Base-by-base conservation (phyloP, 305 asterid species). In the Andrographis paniculata region DNA sequence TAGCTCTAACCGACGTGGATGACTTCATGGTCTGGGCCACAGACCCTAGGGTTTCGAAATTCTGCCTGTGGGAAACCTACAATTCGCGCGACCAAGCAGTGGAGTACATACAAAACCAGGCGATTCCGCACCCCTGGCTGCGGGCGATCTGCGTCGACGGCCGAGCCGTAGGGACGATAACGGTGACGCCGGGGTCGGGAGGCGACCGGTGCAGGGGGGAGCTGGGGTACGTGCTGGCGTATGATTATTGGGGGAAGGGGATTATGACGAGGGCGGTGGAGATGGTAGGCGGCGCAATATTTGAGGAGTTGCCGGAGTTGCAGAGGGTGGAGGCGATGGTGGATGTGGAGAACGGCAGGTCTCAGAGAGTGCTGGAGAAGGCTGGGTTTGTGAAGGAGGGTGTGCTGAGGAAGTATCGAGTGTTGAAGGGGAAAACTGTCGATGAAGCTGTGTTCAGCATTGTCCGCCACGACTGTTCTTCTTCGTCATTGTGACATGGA, bases 351-450 rank as follows among this genome's bases (percentile, higher is more conserved):
- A 74, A 82, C 19, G 40, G 6, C 44, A 77, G 72, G 3, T 78
- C 88, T 1, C 81, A 76, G 59, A 69, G 69, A 66, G 94, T 78
- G 8, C 38, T 79, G 39, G 74, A 71, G 53, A 78, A 76, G 45
- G 63, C 60, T 27, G 79, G 86, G 5, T 78, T 82, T 61, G 53
- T 22, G 20, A 67, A 59, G 45, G 83, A 76, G 19, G 83, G 71
- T 21, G 65, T 78, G 40, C 30, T 82, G 7, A 69, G 76, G 42
- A 71, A 82, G 60, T 30, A 69, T 28, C 1, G 0, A 0, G 17
- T 21, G 3, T 0, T 17, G 0, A 76, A 78, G 50, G 88, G 75
- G 1, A 53, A 27, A 33, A 16, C 46, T 14, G 28, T 48, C 31
- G 86, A 78, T 62, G 1, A 1, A 16, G 77, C 44, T 20, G 45